A percentile compares a stretch with the other conserved stretches of the same genome.
Conservation (phyloP, 352 stramenopile species). For the Pythium sp. region DNA sequence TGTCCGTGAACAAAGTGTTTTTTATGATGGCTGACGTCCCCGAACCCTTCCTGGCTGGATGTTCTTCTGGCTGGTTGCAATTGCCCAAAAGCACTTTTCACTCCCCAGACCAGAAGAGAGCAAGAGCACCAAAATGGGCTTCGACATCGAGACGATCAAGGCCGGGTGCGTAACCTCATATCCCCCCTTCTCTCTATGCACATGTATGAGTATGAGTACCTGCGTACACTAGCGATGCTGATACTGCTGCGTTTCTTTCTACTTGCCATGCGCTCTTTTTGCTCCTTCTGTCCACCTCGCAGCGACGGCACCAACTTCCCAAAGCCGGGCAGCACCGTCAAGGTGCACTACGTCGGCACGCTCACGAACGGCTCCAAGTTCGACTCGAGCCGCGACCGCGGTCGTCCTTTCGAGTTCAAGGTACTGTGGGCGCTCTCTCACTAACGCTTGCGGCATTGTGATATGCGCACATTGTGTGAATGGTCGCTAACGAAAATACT, state of each 20-base stretch:
- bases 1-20: background rate
- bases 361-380: slow-evolving; percentile 78
- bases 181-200: background rate
- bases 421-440: slow-evolving; percentile 10
- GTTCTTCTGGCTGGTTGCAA: background rate
- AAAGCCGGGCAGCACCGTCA: slow-evolving; percentile 60
- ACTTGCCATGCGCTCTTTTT: background rate
- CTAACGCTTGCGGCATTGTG: background rate
- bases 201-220: background rate
- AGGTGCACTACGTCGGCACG: slow-evolving; percentile 78
- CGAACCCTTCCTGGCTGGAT: background rate
- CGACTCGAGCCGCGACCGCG: slow-evolving; percentile 77
- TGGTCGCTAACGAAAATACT: too few relatives aligned
- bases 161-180: slow-evolving; percentile 31
- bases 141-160: slow-evolving; percentile 77
- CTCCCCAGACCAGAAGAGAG: slow-evolving; percentile 5
- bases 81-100: background rate
- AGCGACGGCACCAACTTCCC: slow-evolving; percentile 81
- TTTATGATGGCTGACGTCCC: background rate
- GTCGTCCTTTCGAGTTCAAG: slow-evolving; percentile 76
- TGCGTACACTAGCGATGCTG: background rate
- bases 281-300: background rate
- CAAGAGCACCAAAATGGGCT: background rate
- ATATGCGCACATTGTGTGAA: too few relatives aligned
- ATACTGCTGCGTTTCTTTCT: background rate